Evolutionary conservation across 2,329 filamentous ascomycete species (phyloP).

Genomic region (Verticillium nonalfalfae): DNA sequence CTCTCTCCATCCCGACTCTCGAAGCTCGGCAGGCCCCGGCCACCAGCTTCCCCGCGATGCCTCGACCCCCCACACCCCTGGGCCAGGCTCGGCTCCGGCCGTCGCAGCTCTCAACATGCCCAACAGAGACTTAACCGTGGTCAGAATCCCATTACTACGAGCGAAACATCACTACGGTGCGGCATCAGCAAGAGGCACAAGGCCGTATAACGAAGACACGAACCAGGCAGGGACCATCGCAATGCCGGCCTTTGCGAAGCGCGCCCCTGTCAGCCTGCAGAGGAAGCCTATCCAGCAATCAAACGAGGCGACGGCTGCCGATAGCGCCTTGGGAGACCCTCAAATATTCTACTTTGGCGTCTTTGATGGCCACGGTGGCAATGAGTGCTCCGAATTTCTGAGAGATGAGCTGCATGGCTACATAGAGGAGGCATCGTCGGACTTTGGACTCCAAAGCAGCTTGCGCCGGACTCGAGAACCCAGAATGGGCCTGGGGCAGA

Average conservation of each 20-base stretch:
- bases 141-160: constrained; percentile 85
- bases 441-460: constrained; percentile 75
- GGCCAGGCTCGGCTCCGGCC: constrained; percentile 46
- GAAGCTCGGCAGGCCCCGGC: constrained; percentile 55
- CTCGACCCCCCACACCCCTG: constrained; percentile 67
- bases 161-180: constrained; percentile 96
- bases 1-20: constrained; percentile 82
- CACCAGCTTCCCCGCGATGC: constrained; percentile 84
- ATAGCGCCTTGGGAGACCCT: constrained; percentile 77
- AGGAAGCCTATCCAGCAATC: constrained; percentile 37
- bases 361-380: constrained; percentile 92
- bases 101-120: constrained; percentile 53
- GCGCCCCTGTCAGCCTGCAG: constrained; percentile 60
- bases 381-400: constrained; percentile 81
- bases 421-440: constrained; percentile 71
- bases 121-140: constrained; percentile 78
- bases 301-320: constrained; percentile 61
- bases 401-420: constrained; percentile 81
- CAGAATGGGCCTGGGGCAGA: constrained; percentile 1
- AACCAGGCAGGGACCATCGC: constrained; percentile 93
- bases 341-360: constrained; percentile 97
- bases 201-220: constrained; percentile 87
- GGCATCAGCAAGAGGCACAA: constrained; percentile 69
- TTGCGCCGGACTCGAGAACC: constrained; percentile 30
- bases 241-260: constrained; percentile 85